Base-by-base conservation (phyloP, 345 rosid genomes). In the Murraya koenigii region DNA sequence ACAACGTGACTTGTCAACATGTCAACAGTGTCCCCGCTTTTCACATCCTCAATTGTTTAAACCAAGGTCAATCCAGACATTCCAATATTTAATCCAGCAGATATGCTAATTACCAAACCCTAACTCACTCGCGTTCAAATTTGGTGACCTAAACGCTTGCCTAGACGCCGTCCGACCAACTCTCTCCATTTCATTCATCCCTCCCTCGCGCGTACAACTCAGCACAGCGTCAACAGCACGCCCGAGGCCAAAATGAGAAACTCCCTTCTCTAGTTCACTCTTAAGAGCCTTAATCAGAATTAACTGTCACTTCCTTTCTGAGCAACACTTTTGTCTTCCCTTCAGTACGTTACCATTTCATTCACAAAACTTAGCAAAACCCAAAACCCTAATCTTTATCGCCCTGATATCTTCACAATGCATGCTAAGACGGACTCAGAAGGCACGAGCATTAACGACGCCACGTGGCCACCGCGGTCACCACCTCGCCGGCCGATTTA, bases 341-440 rank as follows among this genome's bases (percentile, higher is more conserved):
- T 26, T 28, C 36, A 7, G 41, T 38, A 30, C 65, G 22, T 68
- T 25, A 15, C 36, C 41, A 44, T 30, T 61, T 35, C 32, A 26
- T 74, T 67, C 28, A 13, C 11, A 41, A n/a, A 41, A 68, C 6
- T 30, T 49, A 17, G 5, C 30, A 56, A 22, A n/a, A 30, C 71
- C 69, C 15, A 6, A 75, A 52, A 4, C 28, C 52, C 65, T 6
- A 13, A 2, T 25, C 30, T 25, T 49, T 2, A 15, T 5, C 4
- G 55, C 2, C 55, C 20, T 28, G 22, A 6, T 66, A 66, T 49
- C 3, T 17, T 36, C 72, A 66, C 84, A 78, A 93, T 95, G 93
- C 99, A 95, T 84, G 87, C 97, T 10, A 93, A 95, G 83, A 92
- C 97, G 0, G 98, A 95, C 85, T 95, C 99, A 4, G 99, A 95